Percentiles rank a stretch among this genome's conserved stretches.
Evolutionary conservation across 2,329 filamentous ascomycete species (phyloP).

Genomic region (Ophiostoma montium): DNA sequence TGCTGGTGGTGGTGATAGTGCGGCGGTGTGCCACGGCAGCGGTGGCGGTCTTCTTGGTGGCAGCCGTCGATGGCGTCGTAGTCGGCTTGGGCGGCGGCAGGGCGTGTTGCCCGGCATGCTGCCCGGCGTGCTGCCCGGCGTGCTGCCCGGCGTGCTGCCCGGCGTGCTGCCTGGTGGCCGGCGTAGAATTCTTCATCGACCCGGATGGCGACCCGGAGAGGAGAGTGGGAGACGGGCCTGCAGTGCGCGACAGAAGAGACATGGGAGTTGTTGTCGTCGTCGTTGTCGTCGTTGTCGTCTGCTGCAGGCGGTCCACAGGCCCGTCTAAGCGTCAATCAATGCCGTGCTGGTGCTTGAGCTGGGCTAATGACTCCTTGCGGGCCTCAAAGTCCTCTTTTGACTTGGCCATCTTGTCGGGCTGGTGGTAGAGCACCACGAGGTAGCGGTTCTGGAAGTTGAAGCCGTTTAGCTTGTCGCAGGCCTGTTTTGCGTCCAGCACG

Average conservation of each 20-base stretch:
- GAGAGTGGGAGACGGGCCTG: slow-evolving; percentile 45
- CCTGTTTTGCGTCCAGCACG: slow-evolving; percentile 96
- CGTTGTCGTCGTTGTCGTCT: too few relatives aligned
- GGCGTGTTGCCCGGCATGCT: slow-evolving; percentile 22
- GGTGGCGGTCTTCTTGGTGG: slow-evolving; percentile 3
- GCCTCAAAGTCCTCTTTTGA: slow-evolving; percentile 89
- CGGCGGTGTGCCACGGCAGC: neutral
- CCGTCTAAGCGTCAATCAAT: slow-evolving; percentile 90
- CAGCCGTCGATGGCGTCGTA: slow-evolving; percentile 5
- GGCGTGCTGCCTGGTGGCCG: too few relatives aligned
- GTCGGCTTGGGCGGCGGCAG: slow-evolving; percentile 1
- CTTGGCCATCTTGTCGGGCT: slow-evolving; percentile 56
- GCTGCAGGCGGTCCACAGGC: slow-evolving; percentile 43
- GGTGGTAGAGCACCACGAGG: slow-evolving; percentile 63
- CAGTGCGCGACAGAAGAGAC: slow-evolving; percentile 25
- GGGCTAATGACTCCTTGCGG: slow-evolving; percentile 93
- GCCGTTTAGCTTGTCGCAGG: slow-evolving; percentile 98
- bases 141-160: slow-evolving; percentile 19
- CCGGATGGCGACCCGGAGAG: slow-evolving; percentile 22
- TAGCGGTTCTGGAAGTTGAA: slow-evolving; percentile 99
- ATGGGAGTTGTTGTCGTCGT: slow-evolving; percentile 16
- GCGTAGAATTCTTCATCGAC: slow-evolving; percentile 16
- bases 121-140: slow-evolving; percentile 22
- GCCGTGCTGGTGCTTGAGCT: slow-evolving; percentile 92
- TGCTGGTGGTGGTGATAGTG: slow-evolving; percentile 19